Evolutionary conservation across 768 basidiomycete species (phyloP).

Genomic region (Cystoderma amianthinum): DNA sequence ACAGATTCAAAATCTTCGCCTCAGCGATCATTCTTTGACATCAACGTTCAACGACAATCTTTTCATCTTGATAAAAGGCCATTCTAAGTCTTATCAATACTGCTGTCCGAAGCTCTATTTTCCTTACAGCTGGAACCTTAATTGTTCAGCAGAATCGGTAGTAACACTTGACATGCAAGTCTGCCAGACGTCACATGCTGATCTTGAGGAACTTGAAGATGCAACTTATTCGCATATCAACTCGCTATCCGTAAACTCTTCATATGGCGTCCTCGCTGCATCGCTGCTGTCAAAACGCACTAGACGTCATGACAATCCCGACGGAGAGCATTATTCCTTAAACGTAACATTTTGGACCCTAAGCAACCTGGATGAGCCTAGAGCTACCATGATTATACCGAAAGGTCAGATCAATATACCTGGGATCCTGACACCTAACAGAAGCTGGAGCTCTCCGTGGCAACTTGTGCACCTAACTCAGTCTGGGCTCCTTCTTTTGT

Average conservation of each 20-base stretch:
- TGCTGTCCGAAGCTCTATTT: slow-evolving; percentile 10
- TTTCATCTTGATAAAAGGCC: slow-evolving; percentile 12
- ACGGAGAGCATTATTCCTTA: too few species aligned
- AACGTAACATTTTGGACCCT: slow-evolving; percentile 2
- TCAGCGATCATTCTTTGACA: slow-evolving; percentile 15
- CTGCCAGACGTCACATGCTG: background rate
- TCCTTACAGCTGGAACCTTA: slow-evolving; percentile 12
- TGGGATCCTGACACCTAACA: background rate
- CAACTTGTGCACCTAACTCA: slow-evolving; percentile 2
- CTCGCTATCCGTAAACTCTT: slow-evolving; percentile 13
- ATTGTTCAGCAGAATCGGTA: slow-evolving; percentile 6
- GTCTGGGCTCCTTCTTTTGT: background rate
- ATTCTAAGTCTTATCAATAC: slow-evolving; percentile 6
- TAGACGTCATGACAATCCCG: too few species aligned
- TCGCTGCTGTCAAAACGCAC: slow-evolving; percentile 8
- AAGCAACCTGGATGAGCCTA: too few species aligned
- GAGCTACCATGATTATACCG: background rate
- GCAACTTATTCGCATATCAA: too few species aligned
- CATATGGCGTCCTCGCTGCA: slow-evolving; percentile 12
- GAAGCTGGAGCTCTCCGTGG: background rate
- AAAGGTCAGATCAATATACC: background rate
- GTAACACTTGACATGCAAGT: background rate
- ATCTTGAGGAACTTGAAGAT: slow-evolving; percentile 5
- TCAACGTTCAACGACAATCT: slow-evolving; percentile 11
- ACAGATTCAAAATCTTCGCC: too few species aligned